phyloP scores from a whole-genome alignment of 1,139 yeast species.

The Yamadazyma atmosphaerica region DNA sequence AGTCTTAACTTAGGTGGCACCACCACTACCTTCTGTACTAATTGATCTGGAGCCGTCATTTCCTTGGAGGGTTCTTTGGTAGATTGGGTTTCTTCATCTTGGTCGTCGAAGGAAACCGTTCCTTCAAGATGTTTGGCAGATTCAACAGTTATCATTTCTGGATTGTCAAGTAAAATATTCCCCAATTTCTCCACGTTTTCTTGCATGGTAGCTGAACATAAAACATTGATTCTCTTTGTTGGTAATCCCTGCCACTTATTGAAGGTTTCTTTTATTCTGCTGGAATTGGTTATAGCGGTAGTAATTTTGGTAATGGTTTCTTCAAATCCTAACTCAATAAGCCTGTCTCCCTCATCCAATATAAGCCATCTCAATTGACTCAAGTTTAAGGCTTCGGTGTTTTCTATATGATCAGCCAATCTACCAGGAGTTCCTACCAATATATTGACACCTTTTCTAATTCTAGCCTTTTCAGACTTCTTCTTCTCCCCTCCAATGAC shows the following conservation, averaged over 20 bases:
- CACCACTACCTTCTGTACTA: constrained; percentile 71
- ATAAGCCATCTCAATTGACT: constrained; percentile 79
- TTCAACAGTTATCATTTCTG: constrained; percentile 60
- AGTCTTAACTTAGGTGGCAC: constrained; percentile 91
- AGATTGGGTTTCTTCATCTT: constrained; percentile 29
- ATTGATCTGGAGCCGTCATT: constrained; percentile 82
- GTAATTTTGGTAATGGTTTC: constrained; percentile 84
- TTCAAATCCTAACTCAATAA: constrained; percentile 94
- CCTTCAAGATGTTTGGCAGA: constrained; percentile 21
- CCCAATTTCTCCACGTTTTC: constrained; percentile 80
- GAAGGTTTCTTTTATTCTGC: constrained; percentile 39
- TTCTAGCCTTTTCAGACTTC: constrained; percentile 86
- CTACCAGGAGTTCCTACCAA: constrained; percentile 93
- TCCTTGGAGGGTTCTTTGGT: constrained; percentile 16
- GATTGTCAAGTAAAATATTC: constrained; percentile 66
- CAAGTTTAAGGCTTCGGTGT: constrained; percentile 69
- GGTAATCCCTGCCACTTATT: constrained; percentile 61
- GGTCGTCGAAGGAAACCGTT: constrained; percentile 43
- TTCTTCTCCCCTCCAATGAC: constrained; percentile 96
- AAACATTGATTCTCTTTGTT: constrained; percentile 63
- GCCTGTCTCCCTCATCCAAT: constrained; percentile 92
- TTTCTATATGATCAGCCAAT: constrained; percentile 87
- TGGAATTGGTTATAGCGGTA: constrained; percentile 49
- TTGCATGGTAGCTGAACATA: constrained; percentile 95
- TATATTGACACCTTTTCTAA: constrained; percentile 86